A percentile compares a stretch with the other conserved stretches of the same genome.
phyloP scores from a whole-genome alignment of 164 flowering plant genomes.

The Litsea cubeba region DNA sequence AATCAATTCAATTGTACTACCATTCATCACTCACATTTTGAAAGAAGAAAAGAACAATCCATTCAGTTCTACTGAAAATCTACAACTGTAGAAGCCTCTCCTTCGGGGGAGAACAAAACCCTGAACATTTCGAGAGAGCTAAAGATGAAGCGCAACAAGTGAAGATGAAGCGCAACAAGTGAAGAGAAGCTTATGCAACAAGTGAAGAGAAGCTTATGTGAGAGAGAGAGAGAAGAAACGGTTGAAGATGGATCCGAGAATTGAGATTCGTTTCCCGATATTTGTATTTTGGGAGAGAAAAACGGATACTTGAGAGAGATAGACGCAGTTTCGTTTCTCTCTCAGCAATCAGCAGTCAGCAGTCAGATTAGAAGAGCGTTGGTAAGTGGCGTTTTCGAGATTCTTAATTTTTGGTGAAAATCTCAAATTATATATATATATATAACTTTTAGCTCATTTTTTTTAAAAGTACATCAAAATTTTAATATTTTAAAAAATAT shows the following conservation, averaged over 20 bases:
- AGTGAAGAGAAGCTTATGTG: background rate
- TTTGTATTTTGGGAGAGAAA: background rate
- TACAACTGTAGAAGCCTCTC: background rate
- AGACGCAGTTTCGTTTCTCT: background rate
- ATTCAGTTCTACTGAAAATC: background rate
- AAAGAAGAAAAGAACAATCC: background rate
- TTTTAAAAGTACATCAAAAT: too few relatives aligned
- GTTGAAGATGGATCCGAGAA: background rate
- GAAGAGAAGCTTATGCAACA: background rate
- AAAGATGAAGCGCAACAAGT: too few relatives aligned
- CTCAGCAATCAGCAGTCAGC: background rate
- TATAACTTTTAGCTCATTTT: too few relatives aligned
- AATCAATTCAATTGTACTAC: background rate
- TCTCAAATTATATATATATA: too few relatives aligned
- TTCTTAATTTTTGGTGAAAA: too few relatives aligned
- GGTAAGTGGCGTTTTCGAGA: too few relatives aligned
- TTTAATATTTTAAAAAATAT: too few relatives aligned
- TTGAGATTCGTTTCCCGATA: background rate
- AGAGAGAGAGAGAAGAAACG: background rate
- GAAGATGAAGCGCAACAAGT: background rate
- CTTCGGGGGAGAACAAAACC: too few relatives aligned
- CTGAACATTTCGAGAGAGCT: background rate
- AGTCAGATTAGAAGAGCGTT: too few relatives aligned
- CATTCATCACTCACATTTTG: background rate
- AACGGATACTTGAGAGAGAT: background rate